Conservation (phyloP, 768 basidiomycete species). For the Polyporus arcularius region DNA sequence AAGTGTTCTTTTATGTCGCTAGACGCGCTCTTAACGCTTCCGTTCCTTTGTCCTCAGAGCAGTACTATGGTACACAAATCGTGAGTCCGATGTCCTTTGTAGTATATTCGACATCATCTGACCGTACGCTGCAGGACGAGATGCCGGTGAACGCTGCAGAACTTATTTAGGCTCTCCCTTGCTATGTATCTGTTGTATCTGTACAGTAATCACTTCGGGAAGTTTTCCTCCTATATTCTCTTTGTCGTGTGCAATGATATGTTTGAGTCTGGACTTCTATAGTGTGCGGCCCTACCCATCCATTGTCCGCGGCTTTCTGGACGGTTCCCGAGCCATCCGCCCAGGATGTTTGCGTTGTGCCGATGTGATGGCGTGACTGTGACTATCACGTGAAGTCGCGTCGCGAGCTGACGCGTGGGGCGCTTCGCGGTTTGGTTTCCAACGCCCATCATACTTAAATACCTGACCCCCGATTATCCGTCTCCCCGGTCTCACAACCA, state of each 20-base stretch:
- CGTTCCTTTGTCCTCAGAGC: constrained; percentile 52
- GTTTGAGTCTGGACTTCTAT: constrained; percentile 9
- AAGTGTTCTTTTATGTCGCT: constrained; percentile 28
- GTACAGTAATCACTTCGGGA: constrained; percentile 21
- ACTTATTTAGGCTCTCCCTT: constrained; percentile 61
- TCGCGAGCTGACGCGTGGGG: constrained; percentile 12
- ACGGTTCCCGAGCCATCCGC: background rate
- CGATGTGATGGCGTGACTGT: constrained; percentile 6
- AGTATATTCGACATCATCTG: constrained; percentile 26
- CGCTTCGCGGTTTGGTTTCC: constrained; percentile 17
- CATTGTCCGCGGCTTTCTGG: background rate
- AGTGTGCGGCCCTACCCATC: background rate
- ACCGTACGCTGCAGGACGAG: constrained; percentile 70
- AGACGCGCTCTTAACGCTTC: background rate
- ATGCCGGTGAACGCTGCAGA: constrained; percentile 99
- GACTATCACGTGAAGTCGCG: constrained; percentile 11
- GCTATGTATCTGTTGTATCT: constrained; percentile 20
- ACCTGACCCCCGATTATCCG: background rate
- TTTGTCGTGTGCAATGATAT: constrained; percentile 18
- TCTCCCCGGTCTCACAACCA: background rate
- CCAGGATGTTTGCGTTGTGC: background rate
- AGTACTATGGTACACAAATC: constrained; percentile 96
- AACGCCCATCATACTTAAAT: constrained; percentile 17
- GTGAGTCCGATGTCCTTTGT: constrained; percentile 43
- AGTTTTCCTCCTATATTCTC: constrained; percentile 12